These are phyloP conservation scores for Sindora glabra DNA, from an alignment of 306 rosid species.

Conservation along the genomic window DNA sequence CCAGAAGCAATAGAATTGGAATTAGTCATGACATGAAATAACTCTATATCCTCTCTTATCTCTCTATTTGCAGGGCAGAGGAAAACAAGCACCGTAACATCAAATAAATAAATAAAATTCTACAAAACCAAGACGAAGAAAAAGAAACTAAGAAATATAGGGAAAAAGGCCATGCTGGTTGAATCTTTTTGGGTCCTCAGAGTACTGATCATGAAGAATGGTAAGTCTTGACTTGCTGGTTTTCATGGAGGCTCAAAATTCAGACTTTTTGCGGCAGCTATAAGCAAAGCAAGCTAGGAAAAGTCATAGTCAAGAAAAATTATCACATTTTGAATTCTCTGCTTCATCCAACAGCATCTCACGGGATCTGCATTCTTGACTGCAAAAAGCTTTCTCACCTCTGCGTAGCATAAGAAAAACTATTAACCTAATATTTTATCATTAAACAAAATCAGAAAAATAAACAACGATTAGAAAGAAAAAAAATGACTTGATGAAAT, in stretches of 20 bases:
- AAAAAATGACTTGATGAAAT: no score
- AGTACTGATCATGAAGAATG: constrained; percentile 9
- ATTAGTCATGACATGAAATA: constrained; percentile 25
- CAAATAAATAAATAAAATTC: no score
- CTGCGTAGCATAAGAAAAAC: constrained; percentile 29
- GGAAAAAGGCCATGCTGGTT: no score
- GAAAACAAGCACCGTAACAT: background rate
- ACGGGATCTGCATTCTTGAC: constrained; percentile 64
- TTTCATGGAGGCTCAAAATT: constrained; percentile 15
- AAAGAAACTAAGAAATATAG: no score
- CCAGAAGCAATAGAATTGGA: constrained; percentile 22
- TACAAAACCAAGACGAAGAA: no score
- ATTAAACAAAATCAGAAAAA: background rate
- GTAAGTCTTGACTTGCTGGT: constrained; percentile 9
- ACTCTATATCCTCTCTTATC: constrained; percentile 60
- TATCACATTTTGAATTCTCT: constrained; percentile 35
- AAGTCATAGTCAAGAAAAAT: constrained; percentile 10
- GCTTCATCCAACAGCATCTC: constrained; percentile 70
- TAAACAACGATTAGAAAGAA: no score
- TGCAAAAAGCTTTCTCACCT: constrained; percentile 91
- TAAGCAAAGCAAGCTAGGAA: background rate
- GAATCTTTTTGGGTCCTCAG: background rate
- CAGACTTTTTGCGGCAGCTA: background rate
- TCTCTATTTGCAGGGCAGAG: constrained; percentile 45
- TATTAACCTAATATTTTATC: background rate